Conservation (phyloP, 768 basidiomycete genomes). For the Daedaleopsis sinensis region DNA sequence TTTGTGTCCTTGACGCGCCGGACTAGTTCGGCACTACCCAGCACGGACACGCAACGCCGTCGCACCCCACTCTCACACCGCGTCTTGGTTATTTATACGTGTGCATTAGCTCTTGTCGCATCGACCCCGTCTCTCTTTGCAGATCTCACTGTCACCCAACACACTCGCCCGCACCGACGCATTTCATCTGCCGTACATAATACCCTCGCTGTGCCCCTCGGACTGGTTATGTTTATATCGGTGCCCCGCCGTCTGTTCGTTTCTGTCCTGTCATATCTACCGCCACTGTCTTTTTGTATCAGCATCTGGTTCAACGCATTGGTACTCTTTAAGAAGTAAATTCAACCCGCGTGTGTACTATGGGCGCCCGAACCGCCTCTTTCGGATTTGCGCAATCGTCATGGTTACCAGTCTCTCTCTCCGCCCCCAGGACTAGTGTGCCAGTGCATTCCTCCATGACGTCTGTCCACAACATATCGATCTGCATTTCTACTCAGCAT, state of each 20-base stretch:
- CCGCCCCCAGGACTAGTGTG: too few species aligned
- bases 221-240: background rate
- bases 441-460: too few species aligned
- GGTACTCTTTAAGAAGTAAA: too few species aligned
- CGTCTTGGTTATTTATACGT: constrained; percentile 6
- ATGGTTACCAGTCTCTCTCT: too few species aligned
- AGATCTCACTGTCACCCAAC: background rate
- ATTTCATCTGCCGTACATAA: background rate
- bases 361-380: too few species aligned
- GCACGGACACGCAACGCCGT: too few species aligned
- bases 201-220: background rate
- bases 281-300: constrained; percentile 4
- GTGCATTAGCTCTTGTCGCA: background rate
- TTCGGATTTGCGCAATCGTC: too few species aligned
- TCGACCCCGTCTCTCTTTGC: background rate
- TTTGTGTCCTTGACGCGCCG: background rate
- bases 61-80: background rate
- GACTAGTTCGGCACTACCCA: background rate
- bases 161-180: background rate
- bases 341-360: too few species aligned
- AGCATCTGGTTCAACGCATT: background rate
- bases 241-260: background rate
- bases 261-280: constrained; percentile 4
- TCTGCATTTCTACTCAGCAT: too few species aligned
- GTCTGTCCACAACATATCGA: too few species aligned